Evolutionary conservation across 108 stramenopile species (phyloP), one percentile per base, ranked within the genome.

Genomic region (Skeletonema marinoi): DNA sequence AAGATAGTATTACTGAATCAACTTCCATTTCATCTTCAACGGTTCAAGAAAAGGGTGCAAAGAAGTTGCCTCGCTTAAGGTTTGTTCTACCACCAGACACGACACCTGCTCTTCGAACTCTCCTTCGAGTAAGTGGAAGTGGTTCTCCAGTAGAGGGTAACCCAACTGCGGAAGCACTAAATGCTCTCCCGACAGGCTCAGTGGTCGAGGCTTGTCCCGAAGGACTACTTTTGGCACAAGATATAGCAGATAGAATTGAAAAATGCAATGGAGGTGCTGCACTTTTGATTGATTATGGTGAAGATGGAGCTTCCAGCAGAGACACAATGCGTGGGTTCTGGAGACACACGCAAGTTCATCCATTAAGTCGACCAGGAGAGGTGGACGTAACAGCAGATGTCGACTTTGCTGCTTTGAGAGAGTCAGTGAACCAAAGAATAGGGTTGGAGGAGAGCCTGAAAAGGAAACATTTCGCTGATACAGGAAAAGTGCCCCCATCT

Each of bases 331-430:
- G 99, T 30, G 97, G 91, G 58, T 98, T 99, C 80, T 85, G 84
- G 44, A 85, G 77, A 19, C 98, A 98, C 71, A 66, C 86, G 44
- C 96, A 97, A 85, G 95, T 97, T 10, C 74, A 87, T n/a, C 78
- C 92, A 21, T 81, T 97, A 17, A 86, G 87, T 44, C 76, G 75
- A 66, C 98, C 98, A 30, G 98, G 98, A 17, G 80, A 82, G 73
- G 94, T 96, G 8, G 98, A 99, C 76, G 84, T 99, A 32, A 98
- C 97, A 5, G 98, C 97, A 25, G 99, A 99, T 86, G 99, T 98
- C n/a, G 97, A 99, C 68, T 99, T 99, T 83, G 86, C 85, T 66
- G 94, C 93, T 12, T 66, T 95, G 36, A 84, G 86, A 60, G 84
- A 92, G 65, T 87, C 89, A 35, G 87, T 95, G 6, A 86, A 88